Conservation (phyloP, 352 stramenopile species). For the Phytopythium helicoides region DNA sequence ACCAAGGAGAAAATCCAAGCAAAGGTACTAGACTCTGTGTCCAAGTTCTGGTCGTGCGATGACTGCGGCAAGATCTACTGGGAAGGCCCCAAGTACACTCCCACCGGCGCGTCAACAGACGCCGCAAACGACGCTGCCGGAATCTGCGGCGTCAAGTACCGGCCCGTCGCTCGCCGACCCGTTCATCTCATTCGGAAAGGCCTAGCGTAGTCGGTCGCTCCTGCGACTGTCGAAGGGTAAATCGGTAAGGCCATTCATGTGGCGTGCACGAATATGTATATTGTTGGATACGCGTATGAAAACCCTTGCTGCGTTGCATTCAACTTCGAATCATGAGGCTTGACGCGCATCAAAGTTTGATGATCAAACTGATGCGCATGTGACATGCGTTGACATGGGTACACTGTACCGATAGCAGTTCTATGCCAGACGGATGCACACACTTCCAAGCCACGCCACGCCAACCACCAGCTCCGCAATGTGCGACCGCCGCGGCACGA, state of each 20-base stretch:
- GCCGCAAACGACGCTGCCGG: slow-evolving; percentile 1
- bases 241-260: no score
- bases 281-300: no score
- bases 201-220: no score
- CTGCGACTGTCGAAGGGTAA: no score
- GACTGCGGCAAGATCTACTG: slow-evolving; percentile 67
- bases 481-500: slow-evolving; percentile 56
- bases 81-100: slow-evolving; percentile 72
- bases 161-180: slow-evolving; percentile 10
- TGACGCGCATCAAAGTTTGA: no score
- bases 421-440: background rate
- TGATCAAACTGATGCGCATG: no score
- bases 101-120: slow-evolving; percentile 6
- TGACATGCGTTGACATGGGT: background rate
- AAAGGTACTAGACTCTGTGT: slow-evolving; percentile 27
- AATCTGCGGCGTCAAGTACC: slow-evolving; percentile 16
- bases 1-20: slow-evolving; percentile 20
- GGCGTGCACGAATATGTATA: no score
- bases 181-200: slow-evolving; percentile 4
- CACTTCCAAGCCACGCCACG: background rate
- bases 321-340: no score
- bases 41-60: slow-evolving; percentile 47
- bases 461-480: slow-evolving; percentile 8
- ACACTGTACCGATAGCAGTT: background rate
- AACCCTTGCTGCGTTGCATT: no score